phyloP scores from a whole-genome alignment of 2,329 filamentous ascomycete genomes.

The Teratosphaeria gauchensis region DNA sequence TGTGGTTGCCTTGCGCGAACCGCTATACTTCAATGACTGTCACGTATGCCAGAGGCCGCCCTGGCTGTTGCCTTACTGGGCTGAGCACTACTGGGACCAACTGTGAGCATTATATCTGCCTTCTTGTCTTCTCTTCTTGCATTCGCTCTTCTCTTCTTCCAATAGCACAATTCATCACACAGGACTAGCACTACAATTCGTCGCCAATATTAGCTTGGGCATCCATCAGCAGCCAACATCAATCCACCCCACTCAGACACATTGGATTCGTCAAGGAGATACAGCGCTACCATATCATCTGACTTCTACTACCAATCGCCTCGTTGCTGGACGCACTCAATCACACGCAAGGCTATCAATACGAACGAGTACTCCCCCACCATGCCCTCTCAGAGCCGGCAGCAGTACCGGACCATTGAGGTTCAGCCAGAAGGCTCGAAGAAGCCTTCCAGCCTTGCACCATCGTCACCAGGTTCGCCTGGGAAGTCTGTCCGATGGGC shows the following conservation, averaged over 20 bases:
- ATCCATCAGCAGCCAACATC: constrained; percentile 4
- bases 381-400: constrained; percentile 7
- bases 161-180: constrained; percentile 4
- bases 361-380: background rate
- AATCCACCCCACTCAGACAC: constrained; percentile 1
- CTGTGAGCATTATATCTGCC: background rate
- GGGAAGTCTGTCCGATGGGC: constrained; percentile 23
- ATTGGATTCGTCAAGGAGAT: background rate
- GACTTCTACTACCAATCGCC: background rate
- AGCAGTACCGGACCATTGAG: constrained; percentile 17
- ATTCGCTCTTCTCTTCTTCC: constrained; percentile 4
- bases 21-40: background rate
- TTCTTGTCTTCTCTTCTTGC: background rate
- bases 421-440: constrained; percentile 13
- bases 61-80: background rate
- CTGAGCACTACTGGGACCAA: background rate
- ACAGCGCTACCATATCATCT: constrained; percentile 1
- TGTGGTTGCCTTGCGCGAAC: background rate
- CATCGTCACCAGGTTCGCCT: constrained; percentile 8
- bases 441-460: constrained; percentile 14
- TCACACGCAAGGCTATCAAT: constrained; percentile 1
- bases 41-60: background rate
- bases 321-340: background rate
- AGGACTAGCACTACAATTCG: constrained; percentile 6
- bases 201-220: constrained; percentile 2